Conservation (phyloP, 2,329 filamentous ascomycete genomes). For the Trichoderma sp. region DNA sequence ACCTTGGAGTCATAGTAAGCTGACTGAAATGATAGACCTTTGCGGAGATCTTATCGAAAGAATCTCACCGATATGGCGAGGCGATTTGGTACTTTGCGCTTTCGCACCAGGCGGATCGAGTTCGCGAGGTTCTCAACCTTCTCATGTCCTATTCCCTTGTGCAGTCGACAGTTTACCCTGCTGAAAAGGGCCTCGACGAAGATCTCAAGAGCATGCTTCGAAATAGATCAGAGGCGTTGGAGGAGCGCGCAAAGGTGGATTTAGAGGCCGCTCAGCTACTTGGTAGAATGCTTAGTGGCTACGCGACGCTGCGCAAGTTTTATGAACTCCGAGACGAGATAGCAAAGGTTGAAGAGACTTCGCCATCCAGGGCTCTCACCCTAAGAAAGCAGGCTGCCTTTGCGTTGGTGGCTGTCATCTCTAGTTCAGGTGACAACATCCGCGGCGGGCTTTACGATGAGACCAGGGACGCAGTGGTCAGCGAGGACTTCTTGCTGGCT, state of each 20-base stretch:
- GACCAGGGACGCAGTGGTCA: constrained; percentile 75
- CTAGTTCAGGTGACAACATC: constrained; percentile 85
- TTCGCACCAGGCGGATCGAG: constrained; percentile 72
- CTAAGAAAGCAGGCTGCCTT: constrained; percentile 68
- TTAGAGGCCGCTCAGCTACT: constrained; percentile 79
- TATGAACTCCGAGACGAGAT: constrained; percentile 76
- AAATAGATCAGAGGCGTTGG: constrained; percentile 69
- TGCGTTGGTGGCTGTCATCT: constrained; percentile 78
- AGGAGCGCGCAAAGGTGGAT: constrained; percentile 70
- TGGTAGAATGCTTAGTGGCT: constrained; percentile 83
- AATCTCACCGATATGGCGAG: constrained; percentile 76
- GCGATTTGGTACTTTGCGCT: constrained; percentile 89
- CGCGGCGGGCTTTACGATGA: constrained; percentile 86
- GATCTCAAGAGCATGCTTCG: constrained; percentile 68
- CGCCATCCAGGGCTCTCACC: constrained; percentile 48
- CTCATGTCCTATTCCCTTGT: constrained; percentile 85
- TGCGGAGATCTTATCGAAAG: constrained; percentile 71
- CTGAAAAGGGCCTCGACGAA: constrained; percentile 67
- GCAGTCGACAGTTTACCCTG: constrained; percentile 78
- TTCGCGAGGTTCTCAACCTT: constrained; percentile 81
- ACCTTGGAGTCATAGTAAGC: not conserved
- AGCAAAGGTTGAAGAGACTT: constrained; percentile 30
- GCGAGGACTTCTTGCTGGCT: constrained; percentile 80
- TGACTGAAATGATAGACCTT: constrained; percentile 61
- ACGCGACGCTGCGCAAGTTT: constrained; percentile 85